Conservation (phyloP, 371 early-diverging fungal species). For the Sporodiniella umbellata region DNA sequence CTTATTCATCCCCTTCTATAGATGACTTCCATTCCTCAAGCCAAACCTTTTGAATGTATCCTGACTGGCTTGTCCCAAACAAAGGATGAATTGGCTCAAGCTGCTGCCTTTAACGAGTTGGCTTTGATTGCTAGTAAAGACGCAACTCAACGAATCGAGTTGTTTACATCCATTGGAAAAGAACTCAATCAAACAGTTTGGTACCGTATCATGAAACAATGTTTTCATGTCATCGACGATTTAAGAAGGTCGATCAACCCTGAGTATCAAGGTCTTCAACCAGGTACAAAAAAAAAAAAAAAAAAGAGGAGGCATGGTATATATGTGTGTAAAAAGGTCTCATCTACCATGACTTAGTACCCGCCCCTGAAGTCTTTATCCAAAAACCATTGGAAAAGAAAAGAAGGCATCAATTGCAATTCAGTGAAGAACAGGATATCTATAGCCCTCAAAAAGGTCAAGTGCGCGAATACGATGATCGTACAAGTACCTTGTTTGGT, state of each 20-base stretch:
- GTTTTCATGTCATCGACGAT: constrained; percentile 33
- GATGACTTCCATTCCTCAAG: constrained; percentile 3
- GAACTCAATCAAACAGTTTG: constrained; percentile 38
- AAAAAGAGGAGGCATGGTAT: background rate
- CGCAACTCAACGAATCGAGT: constrained; percentile 25
- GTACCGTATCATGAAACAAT: constrained; percentile 42
- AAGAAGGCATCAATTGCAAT: constrained; percentile 15
- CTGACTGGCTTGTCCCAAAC: constrained; percentile 14
- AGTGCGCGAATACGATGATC: constrained; percentile 16
- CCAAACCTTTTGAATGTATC: constrained; percentile 15
- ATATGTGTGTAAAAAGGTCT: background rate
- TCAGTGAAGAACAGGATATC: constrained; percentile 16
- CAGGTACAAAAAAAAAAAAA: constrained; percentile 10
- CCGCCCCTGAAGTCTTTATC: no score
- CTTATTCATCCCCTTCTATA: no score
- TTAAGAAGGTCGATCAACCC: constrained; percentile 21
- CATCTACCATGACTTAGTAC: no score
- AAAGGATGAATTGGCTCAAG: constrained; percentile 7
- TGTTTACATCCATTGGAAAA: constrained; percentile 36
- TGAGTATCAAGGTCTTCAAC: constrained; percentile 26
- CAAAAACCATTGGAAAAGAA: constrained; percentile 14
- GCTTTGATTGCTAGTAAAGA: constrained; percentile 29
- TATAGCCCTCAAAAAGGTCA: constrained; percentile 12
- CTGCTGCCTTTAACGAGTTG: constrained; percentile 50
- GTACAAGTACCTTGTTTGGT: constrained; percentile 17